These are phyloP conservation scores for Leishmania turanica DNA, from an alignment of 208 protist species.

Conservation along the genomic window DNA sequence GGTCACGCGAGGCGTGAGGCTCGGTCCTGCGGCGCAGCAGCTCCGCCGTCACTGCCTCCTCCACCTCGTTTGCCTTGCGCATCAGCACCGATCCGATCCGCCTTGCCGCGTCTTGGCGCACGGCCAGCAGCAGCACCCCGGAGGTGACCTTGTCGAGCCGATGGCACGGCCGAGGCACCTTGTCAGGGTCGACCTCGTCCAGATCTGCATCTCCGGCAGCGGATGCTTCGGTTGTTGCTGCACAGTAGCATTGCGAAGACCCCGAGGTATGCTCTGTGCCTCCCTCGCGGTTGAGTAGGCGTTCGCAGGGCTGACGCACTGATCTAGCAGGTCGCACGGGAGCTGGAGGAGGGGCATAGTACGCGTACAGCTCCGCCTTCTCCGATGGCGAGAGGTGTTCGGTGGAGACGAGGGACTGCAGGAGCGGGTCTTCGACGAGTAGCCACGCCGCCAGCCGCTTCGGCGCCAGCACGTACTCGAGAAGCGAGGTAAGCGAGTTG, in stretches of 20 bases:
- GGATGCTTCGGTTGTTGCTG: not conserved
- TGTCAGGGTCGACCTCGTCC: constrained; percentile 44
- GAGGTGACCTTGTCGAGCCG: constrained; percentile 91
- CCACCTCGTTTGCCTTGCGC: constrained; percentile 68
- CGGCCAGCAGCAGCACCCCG: constrained; percentile 77
- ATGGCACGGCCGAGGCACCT: constrained; percentile 74
- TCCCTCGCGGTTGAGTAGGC: not conserved
- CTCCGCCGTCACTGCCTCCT: constrained; percentile 31
- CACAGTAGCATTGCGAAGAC: not conserved
- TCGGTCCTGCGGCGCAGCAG: not conserved
- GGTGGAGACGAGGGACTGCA: constrained; percentile 79
- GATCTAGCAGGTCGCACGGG: not conserved
- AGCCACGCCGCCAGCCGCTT: constrained; percentile 76
- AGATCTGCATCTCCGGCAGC: not conserved
- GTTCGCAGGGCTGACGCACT: not conserved
- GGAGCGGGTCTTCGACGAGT: constrained; percentile 45
- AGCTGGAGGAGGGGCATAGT: constrained; percentile 37
- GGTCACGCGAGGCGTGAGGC: not conserved
- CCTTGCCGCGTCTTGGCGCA: constrained; percentile 48
- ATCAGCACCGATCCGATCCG: constrained; percentile 59
- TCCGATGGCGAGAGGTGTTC: constrained; percentile 39
- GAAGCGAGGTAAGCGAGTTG: constrained; percentile 89
- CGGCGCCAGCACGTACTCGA: constrained; percentile 89
- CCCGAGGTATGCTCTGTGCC: not conserved
- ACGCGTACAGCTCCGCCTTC: constrained; percentile 58